Evolutionary conservation across 2,329 filamentous ascomycete species (phyloP), one percentile per base, ranked within the genome.

Genomic region (Dryadomyces quercivorus): DNA sequence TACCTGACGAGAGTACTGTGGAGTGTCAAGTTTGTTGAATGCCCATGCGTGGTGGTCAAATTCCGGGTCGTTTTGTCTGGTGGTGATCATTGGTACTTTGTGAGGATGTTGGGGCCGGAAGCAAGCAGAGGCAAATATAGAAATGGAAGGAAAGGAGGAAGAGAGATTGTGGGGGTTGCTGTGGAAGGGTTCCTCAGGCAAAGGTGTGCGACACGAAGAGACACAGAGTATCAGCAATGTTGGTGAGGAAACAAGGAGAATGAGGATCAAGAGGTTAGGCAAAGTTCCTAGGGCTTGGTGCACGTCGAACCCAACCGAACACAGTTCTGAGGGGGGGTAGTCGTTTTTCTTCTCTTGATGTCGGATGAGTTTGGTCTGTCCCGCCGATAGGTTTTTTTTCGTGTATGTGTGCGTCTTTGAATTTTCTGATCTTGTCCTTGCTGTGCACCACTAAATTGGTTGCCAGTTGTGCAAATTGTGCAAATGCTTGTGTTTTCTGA

Each of bases 11-110:
- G 50, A 68, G 60, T 72, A 69, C 55, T 68, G 63, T 60, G 40
- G 5, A 12, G 71, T 68, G 64, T 75, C 73, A 64, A 75, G 72
- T 68, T 77, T 79, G 71, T 67, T 72, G 60, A 71, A 71, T 60
- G 73, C 73, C 77, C 77, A 80, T 67, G 71, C 72, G 31, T 55
- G 54, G 69, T 40, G n/a, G 13, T 68, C 77, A 66, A 75, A 72
- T 64, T 80, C 75, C 63, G 74, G 68, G 59, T 77, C 74, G 67
- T 69, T 68, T 64, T 74, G 73, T 68, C 75, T 75, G 63, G 75
- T 73, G 70, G 76, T 75, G 65, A 80, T 74, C 77, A 80, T 77
- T 76, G 70, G 71, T 12, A 3, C 36, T 40, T 31, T 8, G 36
- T 40, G 36, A 16, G 10, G 36, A 16, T 40, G 5, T 15, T 40